Conservation (phyloP, 495 filamentous ascomycete species). For the Paragyromitra xinjiangensis region DNA sequence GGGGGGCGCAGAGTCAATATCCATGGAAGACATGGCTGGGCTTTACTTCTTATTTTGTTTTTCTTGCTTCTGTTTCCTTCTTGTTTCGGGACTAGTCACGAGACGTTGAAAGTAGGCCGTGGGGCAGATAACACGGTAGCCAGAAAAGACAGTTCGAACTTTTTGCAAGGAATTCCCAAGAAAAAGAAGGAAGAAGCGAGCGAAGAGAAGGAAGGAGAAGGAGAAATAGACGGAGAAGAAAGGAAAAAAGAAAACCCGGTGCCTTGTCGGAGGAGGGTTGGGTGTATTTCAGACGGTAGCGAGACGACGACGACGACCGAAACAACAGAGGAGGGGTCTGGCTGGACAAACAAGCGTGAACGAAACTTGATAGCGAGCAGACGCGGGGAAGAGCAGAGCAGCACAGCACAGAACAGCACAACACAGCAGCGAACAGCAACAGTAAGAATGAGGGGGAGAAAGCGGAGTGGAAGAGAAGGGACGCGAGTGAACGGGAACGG, state of each 20-base stretch:
- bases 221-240: slow-evolving; percentile 6
- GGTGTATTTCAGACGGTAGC: slow-evolving; percentile 30
- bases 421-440: neutral
- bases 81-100: slow-evolving; percentile 21
- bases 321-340: slow-evolving; percentile 17
- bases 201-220: neutral
- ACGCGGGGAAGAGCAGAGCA: slow-evolving; percentile 35
- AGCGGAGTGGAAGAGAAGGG: slow-evolving; percentile 12
- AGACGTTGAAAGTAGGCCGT: slow-evolving; percentile 30
- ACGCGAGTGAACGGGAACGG: slow-evolving; percentile 7
- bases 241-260: slow-evolving; percentile 24
- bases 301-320: slow-evolving; percentile 14
- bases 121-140: slow-evolving; percentile 44
- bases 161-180: slow-evolving; percentile 19
- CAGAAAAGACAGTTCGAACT: slow-evolving; percentile 44
- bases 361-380: slow-evolving; percentile 1
- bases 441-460: slow-evolving; percentile 21
- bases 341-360: slow-evolving; percentile 23
- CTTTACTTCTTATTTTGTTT: slow-evolving; percentile 6
- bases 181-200: slow-evolving; percentile 20
- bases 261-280: slow-evolving; percentile 25
- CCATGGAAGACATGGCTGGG: slow-evolving; percentile 67
- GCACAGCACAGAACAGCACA: slow-evolving; percentile 5
- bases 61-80: slow-evolving; percentile 9
- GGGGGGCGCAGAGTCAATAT: slow-evolving; percentile 75